phyloP scores from a whole-genome alignment of 2,329 filamentous ascomycete genomes.

The Trichoderma citrinoviride region DNA sequence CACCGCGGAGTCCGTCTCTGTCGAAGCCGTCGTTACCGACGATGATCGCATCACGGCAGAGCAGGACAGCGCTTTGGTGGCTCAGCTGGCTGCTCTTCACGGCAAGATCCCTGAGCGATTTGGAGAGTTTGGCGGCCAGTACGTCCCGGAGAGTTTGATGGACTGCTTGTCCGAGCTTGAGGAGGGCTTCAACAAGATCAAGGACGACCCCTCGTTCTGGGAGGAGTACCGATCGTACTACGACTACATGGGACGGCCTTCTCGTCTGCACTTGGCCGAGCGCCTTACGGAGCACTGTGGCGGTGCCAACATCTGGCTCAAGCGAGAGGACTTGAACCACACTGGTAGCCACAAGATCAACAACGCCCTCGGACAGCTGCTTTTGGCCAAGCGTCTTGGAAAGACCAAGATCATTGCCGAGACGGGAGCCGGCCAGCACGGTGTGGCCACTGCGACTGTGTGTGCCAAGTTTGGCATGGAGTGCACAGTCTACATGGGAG shows the following conservation, averaged over 20 bases:
- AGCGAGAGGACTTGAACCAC: conserved; percentile 96
- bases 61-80: conserved; percentile 62
- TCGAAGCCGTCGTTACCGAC: conserved; percentile 62
- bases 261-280: conserved; percentile 84
- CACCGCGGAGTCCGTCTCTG: conserved; percentile 45
- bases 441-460: conserved; percentile 94
- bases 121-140: conserved; percentile 94
- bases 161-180: conserved; percentile 91
- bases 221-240: conserved; percentile 95
- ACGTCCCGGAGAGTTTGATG: conserved; percentile 97
- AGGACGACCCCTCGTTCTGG: conserved; percentile 90
- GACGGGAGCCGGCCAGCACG: conserved; percentile 95
- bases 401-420: conserved; percentile 98
- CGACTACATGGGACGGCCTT: conserved; percentile 93
- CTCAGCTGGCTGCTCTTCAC: conserved; percentile 81
- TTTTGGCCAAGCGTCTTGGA: conserved; percentile 79
- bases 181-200: conserved; percentile 82
- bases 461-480: conserved; percentile 98
- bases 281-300: conserved; percentile 84
- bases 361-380: conserved; percentile 90
- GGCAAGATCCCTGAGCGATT: conserved; percentile 80
- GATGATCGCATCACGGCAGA: conserved; percentile 62
- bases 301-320: conserved; percentile 95
- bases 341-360: conserved; percentile 99
- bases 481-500: conserved; percentile 97